Evolutionary conservation across 2,329 filamentous ascomycete genomes (phyloP).

Genomic region (Periglandula ipomoeae): DNA sequence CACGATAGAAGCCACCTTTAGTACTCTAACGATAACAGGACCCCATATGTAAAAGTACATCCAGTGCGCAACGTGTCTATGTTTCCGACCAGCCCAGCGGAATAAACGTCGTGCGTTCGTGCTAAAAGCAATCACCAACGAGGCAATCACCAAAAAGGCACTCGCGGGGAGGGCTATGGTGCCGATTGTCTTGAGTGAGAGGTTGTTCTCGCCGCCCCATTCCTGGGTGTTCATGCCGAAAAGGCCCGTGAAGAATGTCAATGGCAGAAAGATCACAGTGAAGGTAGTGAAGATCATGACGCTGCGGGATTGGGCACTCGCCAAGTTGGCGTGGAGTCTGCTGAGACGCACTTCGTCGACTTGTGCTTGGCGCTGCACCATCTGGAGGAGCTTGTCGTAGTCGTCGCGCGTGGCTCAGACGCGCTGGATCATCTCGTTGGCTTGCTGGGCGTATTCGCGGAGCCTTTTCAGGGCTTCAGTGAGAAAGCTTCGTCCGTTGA

Average conservation of each 20-base stretch:
- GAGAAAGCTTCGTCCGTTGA: constrained; percentile 41
- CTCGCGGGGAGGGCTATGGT: constrained; percentile 39
- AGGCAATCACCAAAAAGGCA: constrained; percentile 35
- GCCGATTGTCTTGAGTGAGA: constrained; percentile 36
- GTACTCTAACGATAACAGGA: constrained; percentile 12
- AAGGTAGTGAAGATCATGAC: constrained; percentile 59
- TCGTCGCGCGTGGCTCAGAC: constrained; percentile 50
- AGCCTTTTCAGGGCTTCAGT: constrained; percentile 42
- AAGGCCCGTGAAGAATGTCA: constrained; percentile 56
- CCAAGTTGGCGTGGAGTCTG: constrained; percentile 52
- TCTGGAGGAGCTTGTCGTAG: constrained; percentile 56
- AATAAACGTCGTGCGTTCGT: constrained; percentile 29
- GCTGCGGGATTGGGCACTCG: constrained; percentile 51
- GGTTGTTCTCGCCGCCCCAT: constrained; percentile 43
- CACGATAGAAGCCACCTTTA: constrained; percentile 6
- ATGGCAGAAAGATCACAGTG: constrained; percentile 53
- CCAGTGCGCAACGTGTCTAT: constrained; percentile 11
- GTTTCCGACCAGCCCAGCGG: constrained; percentile 14
- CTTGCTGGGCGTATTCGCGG: constrained; percentile 44
- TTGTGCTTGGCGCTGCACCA: constrained; percentile 58
- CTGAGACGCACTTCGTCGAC: constrained; percentile 57
- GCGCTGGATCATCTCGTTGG: constrained; percentile 48
- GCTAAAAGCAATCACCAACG: constrained; percentile 49
- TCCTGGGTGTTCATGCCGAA: constrained; percentile 58
- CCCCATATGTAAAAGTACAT: constrained; percentile 15